These are phyloP conservation scores for Sclerotiophoma versabilis DNA, from an alignment of 2,329 filamentous ascomycete genomes.

Conservation along the genomic window DNA sequence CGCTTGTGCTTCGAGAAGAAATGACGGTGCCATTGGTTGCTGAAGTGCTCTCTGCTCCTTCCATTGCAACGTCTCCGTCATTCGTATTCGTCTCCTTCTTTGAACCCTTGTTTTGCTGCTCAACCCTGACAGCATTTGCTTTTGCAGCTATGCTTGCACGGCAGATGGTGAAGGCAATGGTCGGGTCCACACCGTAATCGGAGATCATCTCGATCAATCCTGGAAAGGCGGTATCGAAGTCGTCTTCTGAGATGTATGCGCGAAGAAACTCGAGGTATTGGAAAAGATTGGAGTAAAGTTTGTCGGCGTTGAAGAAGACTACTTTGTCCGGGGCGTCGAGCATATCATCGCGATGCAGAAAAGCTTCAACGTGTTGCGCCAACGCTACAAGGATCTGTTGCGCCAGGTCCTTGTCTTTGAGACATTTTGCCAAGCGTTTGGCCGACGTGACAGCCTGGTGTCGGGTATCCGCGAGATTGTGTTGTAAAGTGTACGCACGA, in stretches of 20 bases:
- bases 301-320: conserved; percentile 85
- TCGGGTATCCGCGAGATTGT: conserved; percentile 81
- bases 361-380: conserved; percentile 88
- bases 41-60: conserved; percentile 27
- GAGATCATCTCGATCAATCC: conserved; percentile 75
- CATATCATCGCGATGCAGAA: conserved; percentile 76
- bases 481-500: conserved; percentile 77
- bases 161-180: conserved; percentile 84
- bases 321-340: conserved; percentile 86
- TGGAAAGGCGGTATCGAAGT: conserved; percentile 82
- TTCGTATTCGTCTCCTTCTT: conserved; percentile 22
- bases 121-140: conserved; percentile 47
- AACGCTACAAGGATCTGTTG: conserved; percentile 87
- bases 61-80: conserved; percentile 61
- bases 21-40: conserved; percentile 8
- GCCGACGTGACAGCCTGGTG: conserved; percentile 78
- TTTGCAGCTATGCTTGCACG: conserved; percentile 70
- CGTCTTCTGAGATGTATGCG: conserved; percentile 74
- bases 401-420: conserved; percentile 79
- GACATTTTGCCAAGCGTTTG: conserved; percentile 77
- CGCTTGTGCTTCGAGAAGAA: conserved; percentile 4
- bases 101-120: conserved; percentile 32
- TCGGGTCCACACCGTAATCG: conserved; percentile 80
- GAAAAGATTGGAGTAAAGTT: conserved; percentile 81
- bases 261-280: conserved; percentile 91